Evolutionary conservation across 371 early-diverging fungal species (phyloP), one percentile per base, ranked within the genome.

Genomic region (Apophysomyces ossiformis): DNA sequence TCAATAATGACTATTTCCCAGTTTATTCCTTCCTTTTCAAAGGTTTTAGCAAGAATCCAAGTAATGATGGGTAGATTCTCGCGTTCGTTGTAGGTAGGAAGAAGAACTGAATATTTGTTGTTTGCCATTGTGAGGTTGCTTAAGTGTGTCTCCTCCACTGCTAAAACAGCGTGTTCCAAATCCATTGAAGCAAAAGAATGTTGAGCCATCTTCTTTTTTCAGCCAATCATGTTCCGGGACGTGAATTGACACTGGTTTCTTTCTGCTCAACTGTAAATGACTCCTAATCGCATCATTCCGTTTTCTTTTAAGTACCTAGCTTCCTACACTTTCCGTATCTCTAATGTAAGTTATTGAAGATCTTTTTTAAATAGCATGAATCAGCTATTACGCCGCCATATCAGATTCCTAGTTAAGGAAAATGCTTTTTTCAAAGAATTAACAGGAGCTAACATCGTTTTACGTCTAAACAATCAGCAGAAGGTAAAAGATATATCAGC

Each of bases 21-120:
- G 77, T 95, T 91, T 54, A 95, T 85, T 37, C 88, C 69, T 65
- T 94, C 74, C 71, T 94, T 92, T 47, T 85, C 82, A 68, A 99
- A 96, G 4, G 92, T 90, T 76, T 93, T 92, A 37, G 90, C 89
- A 45, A 99, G 77, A 64, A 99, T 79, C 92, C 94, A 96, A 56
- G 91, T 83, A 71, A 99, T 95, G 69, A 96, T 92, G 45, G 95
- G 95, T 70, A 99, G 84, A 79, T 99, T 99, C 70, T 96, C 93
- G 65, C 95, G 90, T 81, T 99, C 99, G 74, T 99, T 99, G 85
- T 99, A 99, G 43, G 99, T 99, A 37, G 99, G 99, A 39, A 99
- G 81, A 44, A 98, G 88, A 11, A 98, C 96, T 12, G 95, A 94
- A 77, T 96, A 97, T 67, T 87, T 86, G 73, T 87, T 76, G 60